A percentile compares a stretch with the other conserved stretches of the same genome.
phyloP scores from a whole-genome alignment of 2,329 filamentous ascomycete genomes.

The Emydomyces testavorans region DNA sequence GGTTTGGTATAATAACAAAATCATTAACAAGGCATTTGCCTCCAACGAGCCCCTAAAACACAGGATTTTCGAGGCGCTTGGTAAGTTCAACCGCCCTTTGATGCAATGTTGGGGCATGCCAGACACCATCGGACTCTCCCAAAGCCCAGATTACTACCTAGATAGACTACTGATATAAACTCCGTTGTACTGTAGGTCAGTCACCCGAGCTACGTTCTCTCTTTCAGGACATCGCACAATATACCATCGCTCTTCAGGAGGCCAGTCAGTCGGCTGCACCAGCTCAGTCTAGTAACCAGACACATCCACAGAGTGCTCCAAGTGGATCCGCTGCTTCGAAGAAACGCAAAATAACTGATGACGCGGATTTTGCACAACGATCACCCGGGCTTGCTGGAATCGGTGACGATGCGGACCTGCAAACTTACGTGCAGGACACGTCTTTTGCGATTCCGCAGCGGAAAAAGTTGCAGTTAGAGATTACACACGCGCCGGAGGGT shows the following conservation, averaged over 20 bases:
- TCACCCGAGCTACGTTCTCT: constrained; percentile 31
- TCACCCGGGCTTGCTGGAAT: constrained; percentile 22
- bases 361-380: constrained; percentile 20
- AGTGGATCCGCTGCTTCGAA: constrained; percentile 33
- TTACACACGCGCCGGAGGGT: constrained; percentile 31
- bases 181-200: constrained; percentile 18
- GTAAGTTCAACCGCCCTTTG: constrained; percentile 20
- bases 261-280: constrained; percentile 2
- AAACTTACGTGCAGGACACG: constrained; percentile 43
- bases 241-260: constrained; percentile 32
- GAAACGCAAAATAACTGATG: constrained; percentile 41
- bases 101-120: background rate
- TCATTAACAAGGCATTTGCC: constrained; percentile 34
- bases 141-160: no score
- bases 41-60: constrained; percentile 30
- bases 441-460: constrained; percentile 52
- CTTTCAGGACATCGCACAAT: constrained; percentile 41
- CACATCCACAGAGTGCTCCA: constrained; percentile 16
- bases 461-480: constrained; percentile 51
- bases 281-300: constrained; percentile 3
- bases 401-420: constrained; percentile 26
- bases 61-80: constrained; percentile 35
- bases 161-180: no score
- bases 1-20: constrained; percentile 19
- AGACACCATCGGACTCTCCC: no score